Evolutionary conservation across 305 asterid species (phyloP).

Genomic region (Solanum chacoense): DNA sequence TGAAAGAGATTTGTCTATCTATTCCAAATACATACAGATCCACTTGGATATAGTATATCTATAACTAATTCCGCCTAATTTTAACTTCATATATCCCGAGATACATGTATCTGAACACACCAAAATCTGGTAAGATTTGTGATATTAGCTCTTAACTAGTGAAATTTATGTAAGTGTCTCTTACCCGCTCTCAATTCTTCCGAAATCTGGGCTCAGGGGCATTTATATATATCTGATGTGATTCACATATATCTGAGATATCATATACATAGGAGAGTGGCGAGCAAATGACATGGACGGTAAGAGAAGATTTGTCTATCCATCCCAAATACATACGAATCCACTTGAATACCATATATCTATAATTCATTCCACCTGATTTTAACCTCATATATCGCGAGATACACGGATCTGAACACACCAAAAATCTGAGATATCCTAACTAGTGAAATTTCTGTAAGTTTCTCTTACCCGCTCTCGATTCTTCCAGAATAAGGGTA

Average conservation of each 20-base stretch:
- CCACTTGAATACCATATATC: background rate
- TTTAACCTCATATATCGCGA: background rate
- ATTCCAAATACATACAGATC: background rate
- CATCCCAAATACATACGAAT: too few relatives aligned
- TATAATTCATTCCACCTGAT: background rate
- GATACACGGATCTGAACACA: rapidly evolving
- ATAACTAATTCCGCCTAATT: background rate
- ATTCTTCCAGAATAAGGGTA: background rate
- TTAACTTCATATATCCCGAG: background rate
- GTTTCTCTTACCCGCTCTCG: background rate
- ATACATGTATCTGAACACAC: background rate
- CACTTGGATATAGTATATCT: rapidly evolving
- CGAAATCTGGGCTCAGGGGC: rapidly evolving
- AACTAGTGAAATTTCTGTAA: background rate
- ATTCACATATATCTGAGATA: too few relatives aligned
- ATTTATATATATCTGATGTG: background rate
- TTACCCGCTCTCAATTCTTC: background rate
- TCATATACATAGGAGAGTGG: background rate
- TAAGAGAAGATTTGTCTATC: background rate
- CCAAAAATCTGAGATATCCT: background rate
- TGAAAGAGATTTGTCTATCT: background rate
- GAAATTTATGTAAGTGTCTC: background rate
- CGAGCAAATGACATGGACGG: background rate
- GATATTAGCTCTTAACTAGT: background rate
- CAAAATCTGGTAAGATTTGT: background rate